Percentiles rank a stretch among this genome's conserved stretches.
These are phyloP conservation scores for Colletotrichum cereale DNA, from an alignment of 2,329 filamentous ascomycete genomes.

Conservation along the genomic window DNA sequence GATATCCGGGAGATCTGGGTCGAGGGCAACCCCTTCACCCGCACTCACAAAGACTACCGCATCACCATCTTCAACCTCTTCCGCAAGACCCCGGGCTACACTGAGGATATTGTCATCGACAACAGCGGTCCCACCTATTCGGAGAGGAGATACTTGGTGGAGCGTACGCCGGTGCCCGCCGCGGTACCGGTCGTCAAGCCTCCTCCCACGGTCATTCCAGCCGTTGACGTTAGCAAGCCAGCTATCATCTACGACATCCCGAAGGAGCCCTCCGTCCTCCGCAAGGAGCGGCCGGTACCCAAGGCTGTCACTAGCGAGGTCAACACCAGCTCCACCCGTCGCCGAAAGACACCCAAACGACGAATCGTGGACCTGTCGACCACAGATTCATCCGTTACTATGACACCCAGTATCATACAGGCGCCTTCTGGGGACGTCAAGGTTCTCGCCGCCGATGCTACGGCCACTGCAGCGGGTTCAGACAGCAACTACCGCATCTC, in stretches of 20 bases:
- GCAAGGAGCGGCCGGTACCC: constrained; percentile 69
- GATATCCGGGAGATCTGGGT: constrained; percentile 95
- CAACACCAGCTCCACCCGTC: constrained; percentile 70
- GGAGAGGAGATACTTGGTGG: constrained; percentile 86
- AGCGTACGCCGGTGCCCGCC: constrained; percentile 81
- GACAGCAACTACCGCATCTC: constrained; percentile 60
- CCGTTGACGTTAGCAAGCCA: constrained; percentile 77
- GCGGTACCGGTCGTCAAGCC: constrained; percentile 84
- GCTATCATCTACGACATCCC: constrained; percentile 67
- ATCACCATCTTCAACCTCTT: constrained; percentile 97
- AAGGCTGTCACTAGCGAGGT: constrained; percentile 69
- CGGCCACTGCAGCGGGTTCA: constrained; percentile 36
- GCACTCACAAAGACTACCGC: constrained; percentile 86
- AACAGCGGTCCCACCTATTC: constrained; percentile 84
- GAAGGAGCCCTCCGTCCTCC: constrained; percentile 64
- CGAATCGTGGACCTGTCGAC: constrained; percentile 75
- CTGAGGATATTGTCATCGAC: constrained; percentile 91
- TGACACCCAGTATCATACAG: constrained; percentile 29
- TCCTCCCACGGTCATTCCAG: constrained; percentile 70
- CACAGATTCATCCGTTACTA: constrained; percentile 52
- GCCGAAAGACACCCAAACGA: constrained; percentile 70
- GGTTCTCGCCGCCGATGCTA: constrained; percentile 29
- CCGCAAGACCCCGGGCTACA: constrained; percentile 88
- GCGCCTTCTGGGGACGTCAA: constrained; percentile 20
- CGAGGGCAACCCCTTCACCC: constrained; percentile 90